Percentiles rank a stretch among this genome's conserved stretches.
Evolutionary conservation across 306 rosid genomes (phyloP).

Genomic region (Psophocarpus tetragonolobus): DNA sequence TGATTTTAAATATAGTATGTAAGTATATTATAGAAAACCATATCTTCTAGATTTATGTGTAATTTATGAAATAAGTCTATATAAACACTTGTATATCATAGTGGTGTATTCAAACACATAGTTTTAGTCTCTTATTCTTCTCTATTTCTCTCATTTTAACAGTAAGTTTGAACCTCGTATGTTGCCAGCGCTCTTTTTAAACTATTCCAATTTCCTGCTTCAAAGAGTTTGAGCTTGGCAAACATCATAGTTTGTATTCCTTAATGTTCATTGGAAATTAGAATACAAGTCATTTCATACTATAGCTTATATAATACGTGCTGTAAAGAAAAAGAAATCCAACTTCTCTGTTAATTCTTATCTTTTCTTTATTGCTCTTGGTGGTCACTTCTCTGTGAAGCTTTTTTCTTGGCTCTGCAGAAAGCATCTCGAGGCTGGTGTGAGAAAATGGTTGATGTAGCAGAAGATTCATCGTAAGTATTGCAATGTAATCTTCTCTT

Average conservation of each 20-base stretch:
- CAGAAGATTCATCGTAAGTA: slow-evolving; percentile 87
- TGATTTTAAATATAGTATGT: too few species aligned
- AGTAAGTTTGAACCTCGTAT: neutral
- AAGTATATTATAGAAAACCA: too few species aligned
- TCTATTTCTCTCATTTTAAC: too few species aligned
- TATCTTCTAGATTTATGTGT: too few species aligned
- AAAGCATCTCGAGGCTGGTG: slow-evolving; percentile 87
- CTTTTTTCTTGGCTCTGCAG: slow-evolving; percentile 36
- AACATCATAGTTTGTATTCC: slow-evolving; percentile 1
- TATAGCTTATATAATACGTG: neutral
- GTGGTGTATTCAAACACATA: too few species aligned
- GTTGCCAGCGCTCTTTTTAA: slow-evolving; percentile 7
- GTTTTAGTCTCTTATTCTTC: too few species aligned
- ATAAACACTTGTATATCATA: too few species aligned
- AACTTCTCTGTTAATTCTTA: neutral
- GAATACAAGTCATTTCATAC: neutral
- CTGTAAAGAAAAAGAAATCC: neutral
- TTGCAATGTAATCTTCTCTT: slow-evolving; percentile 29
- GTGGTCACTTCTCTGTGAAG: neutral
- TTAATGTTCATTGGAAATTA: neutral
- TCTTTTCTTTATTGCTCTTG: slow-evolving; percentile 10
- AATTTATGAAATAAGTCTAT: too few species aligned
- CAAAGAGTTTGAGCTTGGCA: neutral
- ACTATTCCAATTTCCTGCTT: slow-evolving; percentile 7
- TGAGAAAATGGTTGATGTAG: slow-evolving; percentile 89